Base-by-base conservation (phyloP, 441 rosid species). In the Bocquillonia castaneifolia region DNA sequence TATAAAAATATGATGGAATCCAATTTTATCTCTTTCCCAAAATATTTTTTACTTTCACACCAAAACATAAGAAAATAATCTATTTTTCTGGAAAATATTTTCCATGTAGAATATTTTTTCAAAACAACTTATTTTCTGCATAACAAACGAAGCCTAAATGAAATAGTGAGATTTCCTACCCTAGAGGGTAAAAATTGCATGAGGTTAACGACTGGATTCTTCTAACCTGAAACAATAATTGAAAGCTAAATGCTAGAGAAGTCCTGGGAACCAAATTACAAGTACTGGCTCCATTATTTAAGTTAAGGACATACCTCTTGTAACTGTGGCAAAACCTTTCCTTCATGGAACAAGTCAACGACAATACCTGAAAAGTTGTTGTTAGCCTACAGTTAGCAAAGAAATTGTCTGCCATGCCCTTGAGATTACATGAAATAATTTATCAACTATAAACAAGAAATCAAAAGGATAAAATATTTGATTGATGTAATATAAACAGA, bases 291-390 rank as follows among this genome's bases (percentile, higher is more conserved):
- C 51, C 23, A 26, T 0, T n/a, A 29, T 45, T 68, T 32, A 53
- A 42, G 2, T 17, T 42, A 6, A 48, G n/a, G 13, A n/a, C 70
- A 66, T 75, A 89, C 96, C 87, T 90, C 77, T 76, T 88, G 85
- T 68, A 92, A 79, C 76, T 80, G 78, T 13, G 79, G 72, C 76
- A 88, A 67, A 71, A 90, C 90, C 73, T 76, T 84, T 71, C 98
- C 98, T 62, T 80, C 82, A 5, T 77, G 64, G 54, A 92, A 92
- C 83, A 92, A 80, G 76, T 92, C 96, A 47, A 90, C 69, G 36
- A 84, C 75, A 74, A 92, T 86, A 32, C 96, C 96, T 86, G 82
- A 45, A 66, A 10, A 62, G 47, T 64, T 15, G 26, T 51, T 37
- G 58, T 63, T 64, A 31, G 18, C 72, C 53, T 3, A 54, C n/a